A percentile compares a stretch with the other conserved stretches of the same genome.
These are phyloP conservation scores for Cicer chorassanicum DNA, from an alignment of 306 rosid species.

Conservation along the genomic window DNA sequence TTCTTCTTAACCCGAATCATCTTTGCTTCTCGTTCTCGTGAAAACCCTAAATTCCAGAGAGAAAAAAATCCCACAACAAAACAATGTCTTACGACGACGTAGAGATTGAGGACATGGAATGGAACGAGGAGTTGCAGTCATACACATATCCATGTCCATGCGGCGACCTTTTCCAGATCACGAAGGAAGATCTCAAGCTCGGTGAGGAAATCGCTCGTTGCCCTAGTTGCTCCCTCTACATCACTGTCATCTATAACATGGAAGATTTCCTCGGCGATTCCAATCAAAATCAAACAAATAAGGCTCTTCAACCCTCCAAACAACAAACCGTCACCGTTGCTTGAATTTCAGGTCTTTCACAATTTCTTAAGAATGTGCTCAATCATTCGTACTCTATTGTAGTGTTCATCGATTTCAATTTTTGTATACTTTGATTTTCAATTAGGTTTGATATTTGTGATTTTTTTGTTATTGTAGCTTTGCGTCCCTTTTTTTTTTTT, in stretches of 20 bases:
- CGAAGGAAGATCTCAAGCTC: constrained; percentile 82
- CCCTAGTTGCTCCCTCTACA: constrained; percentile 96
- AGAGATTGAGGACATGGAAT: constrained; percentile 98
- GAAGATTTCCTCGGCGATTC: constrained; percentile 68
- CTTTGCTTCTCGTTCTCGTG: not conserved
- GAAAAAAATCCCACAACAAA: not conserved
- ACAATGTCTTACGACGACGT: constrained; percentile 96
- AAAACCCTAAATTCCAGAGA: not conserved
- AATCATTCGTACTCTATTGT: not conserved
- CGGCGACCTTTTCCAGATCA: constrained; percentile 92
- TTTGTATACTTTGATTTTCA: not conserved
- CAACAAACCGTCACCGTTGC: constrained; percentile 66
- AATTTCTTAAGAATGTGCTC: not conserved
- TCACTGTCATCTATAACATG: constrained; percentile 83
- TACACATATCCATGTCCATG: constrained; percentile 95
- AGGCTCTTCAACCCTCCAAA: constrained; percentile 50
- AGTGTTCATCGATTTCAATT: not conserved
- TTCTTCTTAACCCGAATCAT: not conserved
- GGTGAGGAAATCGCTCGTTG: constrained; percentile 97
- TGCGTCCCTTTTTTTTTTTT: not conserved
- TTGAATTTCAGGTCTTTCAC: constrained; percentile 55
- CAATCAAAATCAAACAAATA: constrained; percentile 52
- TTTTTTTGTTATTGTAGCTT: not conserved
- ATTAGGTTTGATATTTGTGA: not conserved
- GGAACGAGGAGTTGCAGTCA: constrained; percentile 81